Base-by-base conservation (phyloP, 148 eudicot genomes). In the Fallopia convolvulus region DNA sequence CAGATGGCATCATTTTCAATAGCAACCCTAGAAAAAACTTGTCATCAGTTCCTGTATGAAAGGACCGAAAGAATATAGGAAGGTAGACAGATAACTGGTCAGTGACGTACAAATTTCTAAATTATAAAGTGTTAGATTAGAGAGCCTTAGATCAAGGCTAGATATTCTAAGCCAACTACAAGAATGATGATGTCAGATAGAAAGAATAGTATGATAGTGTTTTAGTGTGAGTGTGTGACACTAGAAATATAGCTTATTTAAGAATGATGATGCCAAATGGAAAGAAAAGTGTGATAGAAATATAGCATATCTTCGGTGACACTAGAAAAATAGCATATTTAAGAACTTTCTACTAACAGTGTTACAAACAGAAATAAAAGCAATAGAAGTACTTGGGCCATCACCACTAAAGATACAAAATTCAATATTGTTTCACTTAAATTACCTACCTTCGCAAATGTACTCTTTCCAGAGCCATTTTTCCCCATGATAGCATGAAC, bases 391-490 rank as follows among this genome's bases (percentile, higher is more conserved):
- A 20, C 23, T 53, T 60, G 36, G 39, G 36, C 26, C 68, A 61
- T 65, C 15, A 12, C 15, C 70, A 32, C 11, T 5, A 39, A 30
- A 10, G 33, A 30, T 32, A 30, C 70, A 30, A 65, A 30, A 65
- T 30, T 63, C 42, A 12, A 14, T 13, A 13, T 14, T 52, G 0
- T 42, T 60, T 18, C 71, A 61, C 41, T 8, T 40, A 76, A 70
- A 55, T 33, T 39, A 81, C 88, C 44, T 65, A 93, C 99, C 99
- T 96, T 96, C 8, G 93, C 90, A 81, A 96, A 91, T 55, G 99
- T 96, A 80, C 99, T 96, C 89, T 96, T 96, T 70, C 99, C 98
- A 68, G 98, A 96, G 85, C 99, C 99, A 82, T 96, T 96, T 85
- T 93, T 93, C 76, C 99, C 99, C 99, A 96, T 96, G 47, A 96